Conservation (phyloP, 371 early-diverging fungal genomes). For the Dichotomocladium elegans region DNA sequence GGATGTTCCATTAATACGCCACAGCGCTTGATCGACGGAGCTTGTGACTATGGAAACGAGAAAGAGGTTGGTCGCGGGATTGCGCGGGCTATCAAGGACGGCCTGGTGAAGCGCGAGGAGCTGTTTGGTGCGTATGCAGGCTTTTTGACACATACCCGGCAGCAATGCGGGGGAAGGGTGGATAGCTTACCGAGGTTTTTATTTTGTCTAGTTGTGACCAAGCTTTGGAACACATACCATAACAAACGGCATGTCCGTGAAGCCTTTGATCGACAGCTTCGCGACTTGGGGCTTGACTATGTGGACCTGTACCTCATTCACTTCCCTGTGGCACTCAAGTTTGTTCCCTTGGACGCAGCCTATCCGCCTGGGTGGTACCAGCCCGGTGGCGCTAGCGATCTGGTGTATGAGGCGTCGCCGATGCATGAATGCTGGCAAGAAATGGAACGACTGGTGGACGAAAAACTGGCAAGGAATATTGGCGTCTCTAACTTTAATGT, state of each 20-base stretch:
- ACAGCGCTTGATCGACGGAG: conserved; percentile 25
- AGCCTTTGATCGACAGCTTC: conserved; percentile 45
- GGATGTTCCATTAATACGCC: not conserved
- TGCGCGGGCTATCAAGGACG: conserved; percentile 36
- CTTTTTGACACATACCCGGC: not conserved
- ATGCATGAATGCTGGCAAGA: conserved; percentile 42
- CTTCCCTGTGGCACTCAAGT: conserved; percentile 38
- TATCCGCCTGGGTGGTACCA: conserved; percentile 41
- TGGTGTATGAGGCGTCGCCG: conserved; percentile 32
- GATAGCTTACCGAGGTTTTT: not conserved
- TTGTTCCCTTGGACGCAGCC: conserved; percentile 19
- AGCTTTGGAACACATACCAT: conserved; percentile 64
- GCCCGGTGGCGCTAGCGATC: conserved; percentile 11
- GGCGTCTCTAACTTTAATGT: conserved; percentile 61
- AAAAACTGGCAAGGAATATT: conserved; percentile 40
- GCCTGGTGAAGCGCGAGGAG: conserved; percentile 54
- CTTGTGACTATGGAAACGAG: conserved; percentile 58
- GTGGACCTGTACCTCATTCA: conserved; percentile 68
- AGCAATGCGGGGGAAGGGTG: conserved; percentile 5
- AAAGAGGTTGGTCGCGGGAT: conserved; percentile 58
- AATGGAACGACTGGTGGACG: conserved; percentile 40
- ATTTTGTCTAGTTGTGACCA: conserved; percentile 57
- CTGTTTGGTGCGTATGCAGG: conserved; percentile 18
- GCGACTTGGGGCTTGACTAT: conserved; percentile 58
- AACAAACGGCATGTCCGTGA: conserved; percentile 36